These are phyloP conservation scores for Globisporangium lucens DNA, from an alignment of 352 stramenopile species.

Conservation along the genomic window DNA sequence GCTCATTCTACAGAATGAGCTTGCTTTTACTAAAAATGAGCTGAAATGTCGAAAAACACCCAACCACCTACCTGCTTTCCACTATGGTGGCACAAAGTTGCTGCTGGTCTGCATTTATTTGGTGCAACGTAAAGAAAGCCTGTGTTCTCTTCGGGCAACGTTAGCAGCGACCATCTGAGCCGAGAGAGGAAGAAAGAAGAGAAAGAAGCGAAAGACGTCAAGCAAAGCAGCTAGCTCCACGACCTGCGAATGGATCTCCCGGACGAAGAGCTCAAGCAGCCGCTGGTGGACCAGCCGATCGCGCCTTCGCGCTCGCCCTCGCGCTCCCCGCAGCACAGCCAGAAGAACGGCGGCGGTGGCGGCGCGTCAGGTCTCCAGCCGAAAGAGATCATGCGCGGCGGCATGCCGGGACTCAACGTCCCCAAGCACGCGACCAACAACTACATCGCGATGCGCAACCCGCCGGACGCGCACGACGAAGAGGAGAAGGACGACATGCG, in stretches of 20 bases:
- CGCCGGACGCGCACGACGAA: conserved; percentile 22
- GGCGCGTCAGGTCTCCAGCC: conserved; percentile 22
- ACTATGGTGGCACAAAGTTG: not conserved
- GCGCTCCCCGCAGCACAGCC: conserved; percentile 17
- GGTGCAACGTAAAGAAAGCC: not conserved
- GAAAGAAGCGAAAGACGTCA: conserved; percentile 22
- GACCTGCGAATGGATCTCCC: conserved; percentile 51
- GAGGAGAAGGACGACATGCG: conserved; percentile 51
- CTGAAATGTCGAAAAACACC: not conserved
- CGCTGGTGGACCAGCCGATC: conserved; percentile 39
- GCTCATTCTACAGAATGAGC: not conserved
- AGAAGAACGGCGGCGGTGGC: not conserved
- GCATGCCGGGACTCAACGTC: not conserved
- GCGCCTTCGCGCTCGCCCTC: conserved; percentile 14
- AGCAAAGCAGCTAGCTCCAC: not conserved
- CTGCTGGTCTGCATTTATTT: not conserved
- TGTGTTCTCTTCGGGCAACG: conserved; percentile 11
- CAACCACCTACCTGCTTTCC: not conserved
- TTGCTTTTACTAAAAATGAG: conserved; percentile 2
- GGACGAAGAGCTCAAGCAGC: conserved; percentile 75
- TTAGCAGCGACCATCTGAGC: conserved; percentile 3
- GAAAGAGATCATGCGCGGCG: conserved; percentile 11
- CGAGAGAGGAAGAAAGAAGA: conserved; percentile 21
- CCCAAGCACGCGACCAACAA: conserved; percentile 20
- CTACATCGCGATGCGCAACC: conserved; percentile 35